Conservation (phyloP, 208 protist species). For the Angomonas ambiguus region DNA sequence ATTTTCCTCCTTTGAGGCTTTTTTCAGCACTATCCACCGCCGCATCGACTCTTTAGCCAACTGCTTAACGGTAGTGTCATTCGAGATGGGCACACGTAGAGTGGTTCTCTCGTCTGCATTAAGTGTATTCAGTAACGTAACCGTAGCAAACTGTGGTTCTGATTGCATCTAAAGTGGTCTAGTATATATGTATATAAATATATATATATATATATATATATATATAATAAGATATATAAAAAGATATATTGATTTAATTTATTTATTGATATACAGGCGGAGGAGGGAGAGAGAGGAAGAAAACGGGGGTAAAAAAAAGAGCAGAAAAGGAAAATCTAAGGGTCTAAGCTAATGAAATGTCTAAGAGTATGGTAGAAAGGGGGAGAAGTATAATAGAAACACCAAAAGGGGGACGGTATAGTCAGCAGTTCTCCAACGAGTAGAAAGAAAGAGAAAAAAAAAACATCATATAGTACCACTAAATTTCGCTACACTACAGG, state of each 20-base stretch:
- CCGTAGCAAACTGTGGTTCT: conserved; percentile 74
- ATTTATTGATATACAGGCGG: no score
- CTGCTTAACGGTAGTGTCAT: conserved; percentile 60
- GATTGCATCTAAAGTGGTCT: conserved; percentile 7
- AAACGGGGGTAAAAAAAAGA: neutral
- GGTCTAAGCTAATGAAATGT: neutral
- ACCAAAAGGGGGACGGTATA: neutral
- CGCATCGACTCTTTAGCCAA: conserved; percentile 83
- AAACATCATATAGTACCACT: neutral
- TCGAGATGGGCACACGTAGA: conserved; percentile 70
- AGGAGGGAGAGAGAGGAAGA: neutral
- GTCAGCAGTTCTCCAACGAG: neutral
- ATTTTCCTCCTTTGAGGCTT: conserved; percentile 8
- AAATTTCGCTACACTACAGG: neutral
- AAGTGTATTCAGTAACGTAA: conserved; percentile 43
- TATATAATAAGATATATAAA: no score
- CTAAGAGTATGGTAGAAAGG: neutral
- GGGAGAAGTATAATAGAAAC: neutral
- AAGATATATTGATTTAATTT: neutral
- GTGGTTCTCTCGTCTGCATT: conserved; percentile 32
- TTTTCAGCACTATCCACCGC: conserved; percentile 55
- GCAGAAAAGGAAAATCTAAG: neutral
- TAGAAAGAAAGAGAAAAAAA: conserved; percentile 4
- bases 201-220: neutral
- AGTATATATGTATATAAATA: neutral